Evolutionary conservation across 176 grass and related monocot species (phyloP).

Genomic region (Phoenix roebelenii): DNA sequence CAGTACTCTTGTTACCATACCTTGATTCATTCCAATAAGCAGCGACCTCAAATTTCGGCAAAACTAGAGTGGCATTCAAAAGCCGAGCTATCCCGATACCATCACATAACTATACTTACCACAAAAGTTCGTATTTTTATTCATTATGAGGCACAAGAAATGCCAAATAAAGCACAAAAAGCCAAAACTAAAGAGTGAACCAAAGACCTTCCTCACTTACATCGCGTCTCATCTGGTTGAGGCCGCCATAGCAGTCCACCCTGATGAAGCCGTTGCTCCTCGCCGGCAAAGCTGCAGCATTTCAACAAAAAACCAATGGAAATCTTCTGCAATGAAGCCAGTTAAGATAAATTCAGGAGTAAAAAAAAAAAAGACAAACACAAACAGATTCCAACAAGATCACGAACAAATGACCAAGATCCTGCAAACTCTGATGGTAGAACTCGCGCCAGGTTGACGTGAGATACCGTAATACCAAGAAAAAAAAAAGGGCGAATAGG

Average conservation of each 20-base stretch:
- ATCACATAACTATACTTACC: constrained; percentile 67
- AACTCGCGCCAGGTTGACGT: no score
- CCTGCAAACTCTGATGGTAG: neutral
- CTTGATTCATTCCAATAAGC: constrained; percentile 98
- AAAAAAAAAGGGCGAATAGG: no score
- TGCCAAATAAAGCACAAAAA: neutral
- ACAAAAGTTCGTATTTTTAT: neutral
- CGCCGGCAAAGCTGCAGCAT: constrained; percentile 32
- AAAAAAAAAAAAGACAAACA: neutral
- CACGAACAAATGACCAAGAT: no score
- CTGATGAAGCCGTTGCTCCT: constrained; percentile 66
- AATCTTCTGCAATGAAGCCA: constrained; percentile 10
- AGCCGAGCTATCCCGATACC: constrained; percentile 69
- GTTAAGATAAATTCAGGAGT: neutral
- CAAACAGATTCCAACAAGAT: no score
- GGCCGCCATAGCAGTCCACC: constrained; percentile 84
- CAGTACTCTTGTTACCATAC: constrained; percentile 25
- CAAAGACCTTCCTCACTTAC: constrained; percentile 23
- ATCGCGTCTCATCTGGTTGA: constrained; percentile 97
- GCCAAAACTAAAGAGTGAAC: constrained; percentile 19
- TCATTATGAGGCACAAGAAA: neutral
- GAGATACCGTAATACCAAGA: no score
- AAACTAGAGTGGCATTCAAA: constrained; percentile 80
- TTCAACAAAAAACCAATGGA: constrained; percentile 8
- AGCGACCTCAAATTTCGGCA: constrained; percentile 86